Percentiles rank a stretch among this genome's conserved stretches.
These are phyloP conservation scores for Phytophthora pistaciae DNA, from an alignment of 352 stramenopile genomes.

Conservation along the genomic window DNA sequence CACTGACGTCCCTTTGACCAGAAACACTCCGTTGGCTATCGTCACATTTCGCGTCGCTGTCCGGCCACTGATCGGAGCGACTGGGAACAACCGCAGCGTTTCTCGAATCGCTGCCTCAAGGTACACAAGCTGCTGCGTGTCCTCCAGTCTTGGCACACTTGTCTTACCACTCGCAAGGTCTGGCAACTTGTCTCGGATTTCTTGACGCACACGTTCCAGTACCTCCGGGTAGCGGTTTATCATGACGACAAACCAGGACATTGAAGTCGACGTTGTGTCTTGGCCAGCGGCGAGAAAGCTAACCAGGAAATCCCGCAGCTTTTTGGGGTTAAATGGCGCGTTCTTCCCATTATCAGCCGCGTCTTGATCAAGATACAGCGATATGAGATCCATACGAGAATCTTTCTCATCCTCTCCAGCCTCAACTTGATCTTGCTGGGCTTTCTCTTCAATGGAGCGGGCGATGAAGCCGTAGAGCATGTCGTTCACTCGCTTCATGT, in stretches of 20 bases:
- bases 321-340: conserved; percentile 27
- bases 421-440: not conserved
- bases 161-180: conserved; percentile 39
- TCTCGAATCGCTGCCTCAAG: conserved; percentile 57
- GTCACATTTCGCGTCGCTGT: conserved; percentile 56
- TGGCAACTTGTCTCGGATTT: conserved; percentile 50
- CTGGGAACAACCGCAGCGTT: conserved; percentile 61
- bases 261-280: conserved; percentile 68
- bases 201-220: conserved; percentile 37
- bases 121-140: conserved; percentile 53
- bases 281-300: conserved; percentile 72
- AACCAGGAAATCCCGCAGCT: conserved; percentile 80
- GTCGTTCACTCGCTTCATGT: conserved; percentile 32
- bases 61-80: conserved; percentile 59
- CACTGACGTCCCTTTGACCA: conserved; percentile 45
- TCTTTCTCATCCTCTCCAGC: conserved; percentile 2
- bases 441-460: conserved; percentile 23
- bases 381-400: conserved; percentile 44
- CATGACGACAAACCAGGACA: conserved; percentile 77
- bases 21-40: conserved; percentile 56
- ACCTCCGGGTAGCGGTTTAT: conserved; percentile 59
- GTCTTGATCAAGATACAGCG: conserved; percentile 50
- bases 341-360: conserved; percentile 25
- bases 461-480: conserved; percentile 25
- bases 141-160: conserved; percentile 31